phyloP scores from a whole-genome alignment of 2,329 filamentous ascomycete species.

The Fusarium miscanthi region DNA sequence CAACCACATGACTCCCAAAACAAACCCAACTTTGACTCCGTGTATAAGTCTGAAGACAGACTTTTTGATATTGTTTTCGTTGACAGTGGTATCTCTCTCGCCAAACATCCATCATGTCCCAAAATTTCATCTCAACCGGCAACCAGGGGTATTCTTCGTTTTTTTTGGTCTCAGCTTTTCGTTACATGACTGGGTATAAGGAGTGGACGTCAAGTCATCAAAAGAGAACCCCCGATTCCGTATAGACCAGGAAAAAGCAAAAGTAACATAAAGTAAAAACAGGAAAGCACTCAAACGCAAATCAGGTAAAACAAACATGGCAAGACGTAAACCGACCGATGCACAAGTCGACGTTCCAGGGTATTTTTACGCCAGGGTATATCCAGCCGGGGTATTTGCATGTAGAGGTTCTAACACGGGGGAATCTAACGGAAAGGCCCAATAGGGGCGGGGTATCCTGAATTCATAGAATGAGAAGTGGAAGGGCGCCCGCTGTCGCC shows the following conservation, averaged over 20 bases:
- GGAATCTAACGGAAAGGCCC: slow-evolving; percentile 86
- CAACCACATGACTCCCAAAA: slow-evolving; percentile 27
- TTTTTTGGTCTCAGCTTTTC: slow-evolving; percentile 47
- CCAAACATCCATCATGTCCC: slow-evolving; percentile 41
- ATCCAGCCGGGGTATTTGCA: slow-evolving; percentile 72
- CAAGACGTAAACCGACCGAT: slow-evolving; percentile 59
- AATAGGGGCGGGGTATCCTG: slow-evolving; percentile 94
- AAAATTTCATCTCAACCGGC: slow-evolving; percentile 41
- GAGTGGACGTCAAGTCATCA: slow-evolving; percentile 50
- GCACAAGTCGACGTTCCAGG: slow-evolving; percentile 59
- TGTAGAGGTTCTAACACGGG: slow-evolving; percentile 59
- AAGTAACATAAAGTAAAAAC: slow-evolving; percentile 29
- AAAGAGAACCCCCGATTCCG: slow-evolving; percentile 46
- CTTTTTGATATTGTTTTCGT: slow-evolving; percentile 40
- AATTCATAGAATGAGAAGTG: slow-evolving; percentile 94
- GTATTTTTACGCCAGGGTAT: slow-evolving; percentile 73
- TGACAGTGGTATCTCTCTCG: slow-evolving; percentile 44
- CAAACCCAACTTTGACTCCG: slow-evolving; percentile 40
- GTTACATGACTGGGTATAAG: slow-evolving; percentile 51
- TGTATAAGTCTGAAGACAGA: slow-evolving; percentile 37
- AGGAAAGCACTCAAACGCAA: slow-evolving; percentile 32
- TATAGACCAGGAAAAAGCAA: slow-evolving; percentile 40
- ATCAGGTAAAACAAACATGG: slow-evolving; percentile 44
- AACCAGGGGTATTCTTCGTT: slow-evolving; percentile 51
- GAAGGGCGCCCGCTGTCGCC: slow-evolving; percentile 92